phyloP scores from a whole-genome alignment of 2,329 filamentous ascomycete species.

The Botryotinia calthae region DNA sequence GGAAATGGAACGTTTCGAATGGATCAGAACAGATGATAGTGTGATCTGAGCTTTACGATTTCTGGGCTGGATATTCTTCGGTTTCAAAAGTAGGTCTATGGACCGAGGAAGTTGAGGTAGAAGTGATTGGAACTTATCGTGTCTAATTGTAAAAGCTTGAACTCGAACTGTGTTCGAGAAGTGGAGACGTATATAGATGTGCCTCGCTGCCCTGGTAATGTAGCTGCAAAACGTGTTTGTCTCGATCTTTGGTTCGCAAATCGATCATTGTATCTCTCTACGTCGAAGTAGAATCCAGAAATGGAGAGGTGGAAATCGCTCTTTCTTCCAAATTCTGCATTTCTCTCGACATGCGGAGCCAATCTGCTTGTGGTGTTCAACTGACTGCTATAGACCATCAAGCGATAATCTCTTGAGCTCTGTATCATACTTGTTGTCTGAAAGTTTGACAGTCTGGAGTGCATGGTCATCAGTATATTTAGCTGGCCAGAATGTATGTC shows the following conservation, averaged over 20 bases:
- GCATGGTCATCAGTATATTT: neutral
- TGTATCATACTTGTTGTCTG: neutral
- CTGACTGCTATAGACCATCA: neutral
- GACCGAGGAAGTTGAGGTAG: neutral
- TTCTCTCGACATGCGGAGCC: neutral
- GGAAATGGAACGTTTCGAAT: neutral
- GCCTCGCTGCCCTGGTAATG: neutral
- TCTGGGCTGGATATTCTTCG: neutral
- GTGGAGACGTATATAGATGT: neutral
- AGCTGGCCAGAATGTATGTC: neutral
- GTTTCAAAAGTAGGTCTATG: neutral
- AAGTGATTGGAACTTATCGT: neutral
- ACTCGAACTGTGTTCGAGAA: neutral
- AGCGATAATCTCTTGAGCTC: neutral
- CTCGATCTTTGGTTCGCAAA: neutral
- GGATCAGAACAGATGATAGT: neutral
- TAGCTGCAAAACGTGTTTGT: neutral
- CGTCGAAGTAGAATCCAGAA: neutral
- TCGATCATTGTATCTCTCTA: neutral
- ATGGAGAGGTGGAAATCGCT: neutral
- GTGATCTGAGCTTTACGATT: neutral
- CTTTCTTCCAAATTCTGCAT: neutral
- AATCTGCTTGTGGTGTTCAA: neutral
- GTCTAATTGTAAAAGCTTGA: neutral
- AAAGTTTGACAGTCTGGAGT: neutral